Conservation (phyloP, 768 basidiomycete species). For the Lentinula guzmanii region DNA sequence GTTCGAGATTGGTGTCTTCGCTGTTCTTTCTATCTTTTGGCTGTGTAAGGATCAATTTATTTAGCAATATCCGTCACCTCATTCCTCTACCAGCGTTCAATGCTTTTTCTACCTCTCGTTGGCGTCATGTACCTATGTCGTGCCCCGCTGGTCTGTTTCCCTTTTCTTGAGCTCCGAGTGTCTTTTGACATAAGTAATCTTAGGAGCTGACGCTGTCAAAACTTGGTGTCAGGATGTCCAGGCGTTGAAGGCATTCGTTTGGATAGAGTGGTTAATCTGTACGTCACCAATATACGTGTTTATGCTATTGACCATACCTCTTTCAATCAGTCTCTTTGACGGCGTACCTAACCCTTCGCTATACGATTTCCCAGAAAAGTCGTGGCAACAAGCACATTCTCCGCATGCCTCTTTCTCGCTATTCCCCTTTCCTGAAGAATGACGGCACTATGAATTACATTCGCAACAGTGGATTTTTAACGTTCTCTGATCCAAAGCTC, state of each 20-base stretch:
- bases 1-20: constrained; percentile 40
- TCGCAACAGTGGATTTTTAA: constrained; percentile 2
- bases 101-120: constrained; percentile 55
- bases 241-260: constrained; percentile 51
- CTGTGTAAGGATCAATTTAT: constrained; percentile 30
- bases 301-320: not conserved
- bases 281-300: constrained; percentile 15
- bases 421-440: constrained; percentile 24
- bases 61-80: not conserved
- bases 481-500: not conserved
- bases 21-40: constrained; percentile 46
- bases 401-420: constrained; percentile 44
- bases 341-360: constrained; percentile 34
- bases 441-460: not conserved
- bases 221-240: constrained; percentile 51
- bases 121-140: constrained; percentile 39
- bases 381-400: constrained; percentile 48
- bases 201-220: constrained; percentile 37
- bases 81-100: constrained; percentile 36
- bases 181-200: not conserved
- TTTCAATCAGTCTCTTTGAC: constrained; percentile 34
- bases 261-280: constrained; percentile 53
- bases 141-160: constrained; percentile 41
- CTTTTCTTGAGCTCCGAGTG: not conserved
- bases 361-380: constrained; percentile 34